These are phyloP conservation scores for Rhizopogon sp. DNA, from an alignment of 768 basidiomycete species.

Conservation along the genomic window DNA sequence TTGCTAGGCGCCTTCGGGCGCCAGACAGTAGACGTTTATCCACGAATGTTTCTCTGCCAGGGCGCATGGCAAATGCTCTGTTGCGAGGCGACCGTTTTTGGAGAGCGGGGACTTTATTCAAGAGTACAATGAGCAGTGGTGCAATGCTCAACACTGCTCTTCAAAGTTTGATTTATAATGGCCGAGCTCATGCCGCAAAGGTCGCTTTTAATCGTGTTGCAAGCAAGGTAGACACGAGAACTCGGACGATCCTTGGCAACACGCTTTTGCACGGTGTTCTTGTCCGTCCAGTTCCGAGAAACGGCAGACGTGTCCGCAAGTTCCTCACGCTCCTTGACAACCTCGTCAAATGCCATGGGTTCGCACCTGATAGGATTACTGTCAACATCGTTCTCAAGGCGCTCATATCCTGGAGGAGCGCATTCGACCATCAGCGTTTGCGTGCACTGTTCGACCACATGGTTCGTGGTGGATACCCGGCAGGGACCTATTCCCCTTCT, in stretches of 20 bases:
- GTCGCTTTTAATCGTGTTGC: conserved; percentile 31
- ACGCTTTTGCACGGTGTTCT: conserved; percentile 46
- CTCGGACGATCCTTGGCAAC: conserved; percentile 49
- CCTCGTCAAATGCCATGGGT: conserved; percentile 40
- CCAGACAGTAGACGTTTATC: not conserved
- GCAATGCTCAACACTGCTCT: conserved; percentile 14
- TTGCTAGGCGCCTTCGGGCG: not conserved
- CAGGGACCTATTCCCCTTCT: conserved; percentile 19
- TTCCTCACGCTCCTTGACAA: conserved; percentile 33
- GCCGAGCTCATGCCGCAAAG: conserved; percentile 40
- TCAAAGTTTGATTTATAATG: conserved; percentile 32
- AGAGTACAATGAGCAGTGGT: conserved; percentile 11
- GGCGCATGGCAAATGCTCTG: not conserved
- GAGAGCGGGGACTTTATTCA: not conserved
- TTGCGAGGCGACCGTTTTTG: not conserved
- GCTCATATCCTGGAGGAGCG: conserved; percentile 46
- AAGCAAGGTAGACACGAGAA: conserved; percentile 22
- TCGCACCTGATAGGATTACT: conserved; percentile 64
- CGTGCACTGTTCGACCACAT: conserved; percentile 62
- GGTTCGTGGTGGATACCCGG: conserved; percentile 55
- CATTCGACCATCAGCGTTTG: conserved; percentile 38
- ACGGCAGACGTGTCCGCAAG: conserved; percentile 42
- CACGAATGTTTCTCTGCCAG: not conserved
- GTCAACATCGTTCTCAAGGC: conserved; percentile 64
- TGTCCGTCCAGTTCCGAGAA: conserved; percentile 26